Conservation (phyloP, 2,329 filamentous ascomycete species). For the Aulographum hederae region DNA sequence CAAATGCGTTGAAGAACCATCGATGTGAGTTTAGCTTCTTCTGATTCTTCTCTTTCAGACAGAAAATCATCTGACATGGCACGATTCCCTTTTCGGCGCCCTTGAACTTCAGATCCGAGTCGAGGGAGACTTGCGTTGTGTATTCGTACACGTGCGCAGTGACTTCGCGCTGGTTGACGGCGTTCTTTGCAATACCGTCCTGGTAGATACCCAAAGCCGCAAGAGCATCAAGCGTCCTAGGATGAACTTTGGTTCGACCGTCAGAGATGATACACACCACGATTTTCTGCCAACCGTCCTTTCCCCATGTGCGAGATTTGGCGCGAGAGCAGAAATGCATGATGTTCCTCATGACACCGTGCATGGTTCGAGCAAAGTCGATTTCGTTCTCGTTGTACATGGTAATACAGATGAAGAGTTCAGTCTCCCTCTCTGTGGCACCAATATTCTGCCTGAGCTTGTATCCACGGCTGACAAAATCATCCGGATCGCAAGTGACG, state of each 20-base stretch:
- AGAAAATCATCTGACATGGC: conserved; percentile 96
- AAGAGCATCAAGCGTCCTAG: conserved; percentile 78
- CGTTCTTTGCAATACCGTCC: conserved; percentile 95
- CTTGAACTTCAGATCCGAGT: conserved; percentile 94
- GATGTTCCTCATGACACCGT: conserved; percentile 97
- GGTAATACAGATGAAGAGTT: conserved; percentile 90
- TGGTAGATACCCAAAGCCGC: conserved; percentile 97
- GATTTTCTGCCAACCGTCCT: conserved; percentile 96
- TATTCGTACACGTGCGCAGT: conserved; percentile 98
- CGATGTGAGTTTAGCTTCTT: conserved; percentile 97
- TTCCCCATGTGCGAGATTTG: conserved; percentile 90
- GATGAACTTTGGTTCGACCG: conserved; percentile 83
- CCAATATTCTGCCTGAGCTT: conserved; percentile 85
- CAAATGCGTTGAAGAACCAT: conserved; percentile 99
- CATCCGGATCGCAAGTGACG: conserved; percentile 93
- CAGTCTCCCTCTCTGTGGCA: conserved; percentile 67
- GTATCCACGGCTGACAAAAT: conserved; percentile 77
- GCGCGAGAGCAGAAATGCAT: conserved; percentile 86
- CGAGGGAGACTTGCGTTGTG: conserved; percentile 91
- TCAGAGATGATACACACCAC: conserved; percentile 95
- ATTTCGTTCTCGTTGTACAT: conserved; percentile 99
- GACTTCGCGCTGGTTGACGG: conserved; percentile 89
- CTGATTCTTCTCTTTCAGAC: conserved; percentile 90
- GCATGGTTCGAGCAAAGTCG: conserved; percentile 92
- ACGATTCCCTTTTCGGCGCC: conserved; percentile 98